These are phyloP conservation scores for Zopfochytrium polystomum DNA, from an alignment of 371 early-diverging fungal species.

Conservation along the genomic window DNA sequence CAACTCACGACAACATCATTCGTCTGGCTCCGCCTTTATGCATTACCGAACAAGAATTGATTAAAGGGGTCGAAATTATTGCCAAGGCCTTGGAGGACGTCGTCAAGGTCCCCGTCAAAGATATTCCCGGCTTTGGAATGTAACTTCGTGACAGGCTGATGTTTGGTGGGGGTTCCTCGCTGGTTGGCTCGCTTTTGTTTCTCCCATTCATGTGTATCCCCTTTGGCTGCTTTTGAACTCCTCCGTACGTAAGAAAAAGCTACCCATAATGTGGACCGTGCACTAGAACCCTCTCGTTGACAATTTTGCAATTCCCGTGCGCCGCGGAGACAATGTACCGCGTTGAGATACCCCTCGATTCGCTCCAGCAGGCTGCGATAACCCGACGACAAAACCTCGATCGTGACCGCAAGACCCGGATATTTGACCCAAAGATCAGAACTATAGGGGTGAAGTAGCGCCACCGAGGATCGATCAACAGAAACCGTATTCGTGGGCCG, in stretches of 20 bases:
- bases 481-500: neutral
- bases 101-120: conserved; percentile 28
- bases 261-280: too few species aligned
- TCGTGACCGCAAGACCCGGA: conserved; percentile 50
- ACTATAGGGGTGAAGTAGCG: conserved; percentile 47
- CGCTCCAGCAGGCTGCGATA: conserved; percentile 46
- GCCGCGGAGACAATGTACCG: conserved; percentile 56
- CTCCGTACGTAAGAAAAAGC: too few species aligned
- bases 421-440: conserved; percentile 52
- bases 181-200: too few species aligned
- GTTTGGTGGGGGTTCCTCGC: too few species aligned
- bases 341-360: conserved; percentile 48
- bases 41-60: conserved; percentile 86
- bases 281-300: too few species aligned
- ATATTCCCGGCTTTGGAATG: conserved; percentile 49
- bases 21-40: conserved; percentile 92
- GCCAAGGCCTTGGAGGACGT: conserved; percentile 66
- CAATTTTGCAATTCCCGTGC: neutral
- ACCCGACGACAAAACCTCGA: conserved; percentile 44
- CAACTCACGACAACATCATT: conserved; percentile 97
- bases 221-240: too few species aligned
- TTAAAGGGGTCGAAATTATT: conserved; percentile 80
- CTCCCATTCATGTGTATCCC: too few species aligned
- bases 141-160: too few species aligned
- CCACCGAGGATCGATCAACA: too few species aligned